Evolutionary conservation across 2,329 filamentous ascomycete genomes (phyloP).

Genomic region (Cercospora zeina): DNA sequence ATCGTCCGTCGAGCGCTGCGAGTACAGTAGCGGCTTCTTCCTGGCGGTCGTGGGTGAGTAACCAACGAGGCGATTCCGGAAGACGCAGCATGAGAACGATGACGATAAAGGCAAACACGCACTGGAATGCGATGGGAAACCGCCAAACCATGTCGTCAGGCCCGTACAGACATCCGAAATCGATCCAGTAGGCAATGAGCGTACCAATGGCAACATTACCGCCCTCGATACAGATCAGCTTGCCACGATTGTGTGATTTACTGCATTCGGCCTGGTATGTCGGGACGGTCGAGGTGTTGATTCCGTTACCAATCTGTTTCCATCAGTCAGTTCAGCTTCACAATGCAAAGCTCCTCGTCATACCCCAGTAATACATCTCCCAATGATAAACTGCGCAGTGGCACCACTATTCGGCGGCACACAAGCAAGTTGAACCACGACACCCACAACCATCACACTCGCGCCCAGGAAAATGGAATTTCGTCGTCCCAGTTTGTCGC

Average conservation of each 20-base stretch:
- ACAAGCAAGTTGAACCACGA: constrained; percentile 44
- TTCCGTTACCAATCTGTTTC: constrained; percentile 53
- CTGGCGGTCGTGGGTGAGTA: constrained; percentile 49
- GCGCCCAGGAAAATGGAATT: constrained; percentile 47
- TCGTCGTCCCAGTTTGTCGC: constrained; percentile 47
- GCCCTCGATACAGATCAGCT: constrained; percentile 62
- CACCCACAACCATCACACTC: constrained; percentile 47
- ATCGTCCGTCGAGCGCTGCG: constrained; percentile 51
- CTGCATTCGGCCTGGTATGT: constrained; percentile 58
- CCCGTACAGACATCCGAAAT: constrained; percentile 48
- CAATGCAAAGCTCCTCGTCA: background rate
- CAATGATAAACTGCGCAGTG: constrained; percentile 55
- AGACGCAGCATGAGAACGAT: constrained; percentile 47
- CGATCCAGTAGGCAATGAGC: constrained; percentile 55
- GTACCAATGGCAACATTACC: constrained; percentile 55
- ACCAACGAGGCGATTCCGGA: constrained; percentile 50
- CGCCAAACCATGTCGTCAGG: constrained; percentile 49
- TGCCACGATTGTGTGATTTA: constrained; percentile 58
- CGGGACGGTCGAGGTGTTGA: constrained; percentile 58
- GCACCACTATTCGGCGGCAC: constrained; percentile 30
- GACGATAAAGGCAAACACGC: constrained; percentile 51
- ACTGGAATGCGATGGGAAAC: constrained; percentile 57
- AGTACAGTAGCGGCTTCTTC: constrained; percentile 54
- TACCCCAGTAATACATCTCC: constrained; percentile 53
- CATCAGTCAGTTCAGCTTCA: background rate